Conservation (phyloP, 179 eudicot genomes). For the Silene noctiflora region DNA sequence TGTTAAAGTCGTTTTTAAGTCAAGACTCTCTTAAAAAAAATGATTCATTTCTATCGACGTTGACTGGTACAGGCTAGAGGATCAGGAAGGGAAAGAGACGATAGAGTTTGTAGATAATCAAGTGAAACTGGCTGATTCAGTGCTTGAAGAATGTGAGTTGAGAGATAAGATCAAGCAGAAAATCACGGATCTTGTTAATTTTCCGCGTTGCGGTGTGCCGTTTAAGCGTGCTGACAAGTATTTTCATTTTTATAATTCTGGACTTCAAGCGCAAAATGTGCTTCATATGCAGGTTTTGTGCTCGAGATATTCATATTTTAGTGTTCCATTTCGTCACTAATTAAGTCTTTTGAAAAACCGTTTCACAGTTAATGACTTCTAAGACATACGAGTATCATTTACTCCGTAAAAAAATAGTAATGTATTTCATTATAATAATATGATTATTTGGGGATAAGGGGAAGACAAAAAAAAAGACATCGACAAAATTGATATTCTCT, state of each 20-base stretch:
- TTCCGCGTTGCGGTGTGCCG: slow-evolving; percentile 71
- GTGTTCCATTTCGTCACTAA: not conserved
- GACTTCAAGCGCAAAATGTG: slow-evolving; percentile 85
- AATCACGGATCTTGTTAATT: slow-evolving; percentile 62
- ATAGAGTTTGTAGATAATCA: slow-evolving; percentile 80
- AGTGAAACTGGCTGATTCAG: slow-evolving; percentile 62
- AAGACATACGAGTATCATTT: too few relatives aligned
- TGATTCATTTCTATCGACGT: not conserved
- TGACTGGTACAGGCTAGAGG: slow-evolving; percentile 66
- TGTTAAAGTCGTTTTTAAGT: too few relatives aligned
- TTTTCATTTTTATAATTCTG: slow-evolving; percentile 84
- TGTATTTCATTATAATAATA: too few relatives aligned
- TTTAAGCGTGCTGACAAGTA: slow-evolving; percentile 68
- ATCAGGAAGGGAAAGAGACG: slow-evolving; percentile 80
- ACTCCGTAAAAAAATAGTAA: too few relatives aligned
- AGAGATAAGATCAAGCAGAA: slow-evolving; percentile 64
- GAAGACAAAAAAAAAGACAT: too few relatives aligned
- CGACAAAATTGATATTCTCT: too few relatives aligned
- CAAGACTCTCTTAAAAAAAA: too few relatives aligned
- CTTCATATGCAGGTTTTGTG: slow-evolving; percentile 74
- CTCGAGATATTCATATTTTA: not conserved
- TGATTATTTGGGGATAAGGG: too few relatives aligned
- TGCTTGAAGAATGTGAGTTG: slow-evolving; percentile 65
- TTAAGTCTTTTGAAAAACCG: too few relatives aligned
- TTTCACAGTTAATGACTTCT: too few relatives aligned